Evolutionary conservation across 139 green algal species (phyloP), one percentile per base, ranked within the genome.

Genomic region (Chlorella sp.): DNA sequence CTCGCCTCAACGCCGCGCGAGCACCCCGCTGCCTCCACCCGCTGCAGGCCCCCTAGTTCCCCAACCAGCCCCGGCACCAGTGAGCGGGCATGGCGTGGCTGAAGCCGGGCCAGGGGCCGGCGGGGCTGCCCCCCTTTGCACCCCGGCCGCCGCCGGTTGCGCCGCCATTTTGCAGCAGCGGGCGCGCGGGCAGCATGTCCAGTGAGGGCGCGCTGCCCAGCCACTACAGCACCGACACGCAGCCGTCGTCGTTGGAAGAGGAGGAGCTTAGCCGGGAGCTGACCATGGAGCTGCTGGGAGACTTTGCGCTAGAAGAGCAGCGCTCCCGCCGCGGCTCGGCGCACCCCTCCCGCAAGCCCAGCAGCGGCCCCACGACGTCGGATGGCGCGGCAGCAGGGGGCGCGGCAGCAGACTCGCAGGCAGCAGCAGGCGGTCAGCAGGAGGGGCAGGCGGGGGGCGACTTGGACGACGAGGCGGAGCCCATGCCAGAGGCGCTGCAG

Each of bases 241-340:
- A 60, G 51, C 51, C 36, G 30, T 55, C 21, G 12, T 36, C 56
- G 57, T 25, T 73, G 26, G 76, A 82, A 60, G 76, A 82, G 76
- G 76, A 82, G 34, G 9, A 38, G 36, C 56, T 82, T 36, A 44
- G 30, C 23, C 26, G 57, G 34, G 34, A 82, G 76, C 76, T 82
- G 36, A 72, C 76, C 15, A 34, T 15, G 13, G 76, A 82, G 76
- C 21, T 81, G 21, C 47, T 64, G 4, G 71, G 30, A 16, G 75
- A 81, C 44, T 81, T 71, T 71, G 56, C 32, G 26, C 51, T 60
- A 23, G 51, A 60, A 21, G 51, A 60, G 51, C 11, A 21, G 51
- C 44, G 44, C 7, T 60, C 51, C 13, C 51, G 51, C 51, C 51
- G 51, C 51, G 51, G 51, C 51, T 60, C 51, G 11, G 51, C 51